phyloP scores from a whole-genome alignment of 768 basidiomycete species.

The Suillus weaverae region DNA sequence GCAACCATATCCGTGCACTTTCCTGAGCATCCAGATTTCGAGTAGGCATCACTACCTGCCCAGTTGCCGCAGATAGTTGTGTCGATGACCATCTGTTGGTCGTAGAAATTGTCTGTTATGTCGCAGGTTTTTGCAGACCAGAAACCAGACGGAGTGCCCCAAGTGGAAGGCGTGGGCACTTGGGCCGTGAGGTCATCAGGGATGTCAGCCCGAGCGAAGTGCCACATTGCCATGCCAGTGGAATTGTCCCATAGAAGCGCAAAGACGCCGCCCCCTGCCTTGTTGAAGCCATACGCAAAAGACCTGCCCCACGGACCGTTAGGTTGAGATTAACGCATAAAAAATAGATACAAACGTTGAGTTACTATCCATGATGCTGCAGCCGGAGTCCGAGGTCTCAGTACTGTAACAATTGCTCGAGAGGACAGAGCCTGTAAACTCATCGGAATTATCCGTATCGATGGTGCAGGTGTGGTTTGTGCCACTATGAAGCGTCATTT shows the following conservation, averaged over 20 bases:
- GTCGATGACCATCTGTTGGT: constrained; percentile 49
- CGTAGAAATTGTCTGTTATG: constrained; percentile 49
- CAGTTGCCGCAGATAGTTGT: constrained; percentile 36
- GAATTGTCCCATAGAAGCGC: constrained; percentile 52
- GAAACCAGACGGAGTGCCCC: constrained; percentile 54
- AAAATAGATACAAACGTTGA: constrained; percentile 2
- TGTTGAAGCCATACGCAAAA: constrained; percentile 42
- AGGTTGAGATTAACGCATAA: constrained; percentile 36
- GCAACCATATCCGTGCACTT: constrained; percentile 49
- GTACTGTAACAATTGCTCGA: constrained; percentile 42
- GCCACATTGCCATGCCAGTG: constrained; percentile 55
- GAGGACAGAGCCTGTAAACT: constrained; percentile 25
- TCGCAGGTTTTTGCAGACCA: constrained; percentile 52
- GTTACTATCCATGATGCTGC: constrained; percentile 46
- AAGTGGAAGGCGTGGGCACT: constrained; percentile 47
- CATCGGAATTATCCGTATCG: constrained; percentile 6
- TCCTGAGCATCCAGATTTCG: constrained; percentile 37
- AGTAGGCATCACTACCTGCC: constrained; percentile 24
- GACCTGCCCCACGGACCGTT: constrained; percentile 20
- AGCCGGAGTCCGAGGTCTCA: constrained; percentile 44
- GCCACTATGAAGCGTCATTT: constrained; percentile 67
- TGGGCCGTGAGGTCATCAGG: constrained; percentile 49
- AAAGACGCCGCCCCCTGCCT: constrained; percentile 51
- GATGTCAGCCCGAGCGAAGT: constrained; percentile 51
- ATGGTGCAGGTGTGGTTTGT: constrained; percentile 38